phyloP scores from a whole-genome alignment of 176 grass and related monocot genomes.

The Lolium multiflorum region DNA sequence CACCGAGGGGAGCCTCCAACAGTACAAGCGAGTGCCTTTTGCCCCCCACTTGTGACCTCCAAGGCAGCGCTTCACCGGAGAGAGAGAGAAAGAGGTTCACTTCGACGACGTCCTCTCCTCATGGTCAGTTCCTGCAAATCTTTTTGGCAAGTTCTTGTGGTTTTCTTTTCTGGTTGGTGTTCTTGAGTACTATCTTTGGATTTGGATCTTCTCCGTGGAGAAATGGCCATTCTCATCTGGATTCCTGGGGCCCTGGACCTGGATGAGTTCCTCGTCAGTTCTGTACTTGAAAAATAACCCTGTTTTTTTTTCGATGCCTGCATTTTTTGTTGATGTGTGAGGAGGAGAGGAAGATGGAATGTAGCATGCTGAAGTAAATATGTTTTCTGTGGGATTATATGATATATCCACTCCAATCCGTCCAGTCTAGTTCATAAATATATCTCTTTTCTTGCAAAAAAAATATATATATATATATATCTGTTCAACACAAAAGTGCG shows the following conservation, averaged over 20 bases:
- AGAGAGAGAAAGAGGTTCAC: not conserved
- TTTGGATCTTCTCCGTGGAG: not conserved
- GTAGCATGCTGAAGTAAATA: not conserved
- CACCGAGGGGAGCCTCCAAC: conserved; percentile 14
- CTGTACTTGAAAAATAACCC: not conserved
- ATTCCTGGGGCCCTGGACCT: not conserved
- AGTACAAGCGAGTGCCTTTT: not conserved
- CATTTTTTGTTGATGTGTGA: not conserved
- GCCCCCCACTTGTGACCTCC: not conserved
- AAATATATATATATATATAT: not conserved
- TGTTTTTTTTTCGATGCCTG: not conserved
- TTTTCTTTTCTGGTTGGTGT: not conserved
- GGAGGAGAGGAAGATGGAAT: not conserved
- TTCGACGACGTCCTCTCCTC: conserved; percentile 35
- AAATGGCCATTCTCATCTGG: not conserved
- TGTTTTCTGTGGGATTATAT: not conserved
- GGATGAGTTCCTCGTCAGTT: not conserved
- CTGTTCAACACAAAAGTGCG: not conserved
- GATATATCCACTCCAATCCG: not conserved
- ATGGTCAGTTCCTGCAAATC: conserved; percentile 8
- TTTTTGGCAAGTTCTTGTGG: not conserved
- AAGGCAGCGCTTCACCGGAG: not conserved
- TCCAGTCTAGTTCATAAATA: not conserved
- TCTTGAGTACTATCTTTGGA: not conserved
- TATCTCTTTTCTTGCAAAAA: no score